A percentile compares a stretch with the other conserved stretches of the same genome.
phyloP scores from a whole-genome alignment of 108 stramenopile species.

The Hondaea fermentalgiana region DNA sequence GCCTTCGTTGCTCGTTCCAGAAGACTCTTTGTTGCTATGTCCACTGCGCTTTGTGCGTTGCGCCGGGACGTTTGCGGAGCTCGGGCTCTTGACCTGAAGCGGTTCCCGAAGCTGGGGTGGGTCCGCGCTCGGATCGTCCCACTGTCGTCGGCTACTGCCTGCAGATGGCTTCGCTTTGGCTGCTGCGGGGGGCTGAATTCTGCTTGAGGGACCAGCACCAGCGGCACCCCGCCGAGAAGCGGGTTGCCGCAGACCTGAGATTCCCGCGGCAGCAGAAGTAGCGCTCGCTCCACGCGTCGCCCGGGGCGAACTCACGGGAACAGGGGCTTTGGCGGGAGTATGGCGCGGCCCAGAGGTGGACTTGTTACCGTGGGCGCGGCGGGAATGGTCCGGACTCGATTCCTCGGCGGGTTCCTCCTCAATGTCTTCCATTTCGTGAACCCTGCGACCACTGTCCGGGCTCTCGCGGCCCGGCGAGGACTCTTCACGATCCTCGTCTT shows the following conservation, averaged over 20 bases:
- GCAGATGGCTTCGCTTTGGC: background rate
- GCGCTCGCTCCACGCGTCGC: background rate
- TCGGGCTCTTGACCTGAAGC: background rate
- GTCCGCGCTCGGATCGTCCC: background rate
- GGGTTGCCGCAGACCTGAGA: no score
- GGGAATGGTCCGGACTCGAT: background rate
- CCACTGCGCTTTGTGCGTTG: background rate
- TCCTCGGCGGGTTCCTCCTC: background rate
- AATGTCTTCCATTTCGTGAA: background rate
- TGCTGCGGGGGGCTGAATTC: no score
- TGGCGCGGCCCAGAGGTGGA: background rate
- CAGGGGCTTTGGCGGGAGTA: background rate
- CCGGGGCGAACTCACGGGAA: background rate
- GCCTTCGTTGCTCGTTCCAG: background rate
- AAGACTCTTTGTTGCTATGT: background rate
- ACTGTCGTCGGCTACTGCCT: background rate
- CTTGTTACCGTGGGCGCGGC: background rate
- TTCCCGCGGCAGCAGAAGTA: no score
- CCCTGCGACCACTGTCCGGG: background rate
- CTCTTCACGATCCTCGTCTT: background rate
- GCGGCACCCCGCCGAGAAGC: no score
- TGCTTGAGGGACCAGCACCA: background rate
- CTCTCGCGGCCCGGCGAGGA: background rate
- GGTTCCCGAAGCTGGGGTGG: background rate
- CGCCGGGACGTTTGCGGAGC: background rate